Evolutionary conservation across 2,329 filamentous ascomycete genomes (phyloP).

Genomic region (Didymella pinodella): DNA sequence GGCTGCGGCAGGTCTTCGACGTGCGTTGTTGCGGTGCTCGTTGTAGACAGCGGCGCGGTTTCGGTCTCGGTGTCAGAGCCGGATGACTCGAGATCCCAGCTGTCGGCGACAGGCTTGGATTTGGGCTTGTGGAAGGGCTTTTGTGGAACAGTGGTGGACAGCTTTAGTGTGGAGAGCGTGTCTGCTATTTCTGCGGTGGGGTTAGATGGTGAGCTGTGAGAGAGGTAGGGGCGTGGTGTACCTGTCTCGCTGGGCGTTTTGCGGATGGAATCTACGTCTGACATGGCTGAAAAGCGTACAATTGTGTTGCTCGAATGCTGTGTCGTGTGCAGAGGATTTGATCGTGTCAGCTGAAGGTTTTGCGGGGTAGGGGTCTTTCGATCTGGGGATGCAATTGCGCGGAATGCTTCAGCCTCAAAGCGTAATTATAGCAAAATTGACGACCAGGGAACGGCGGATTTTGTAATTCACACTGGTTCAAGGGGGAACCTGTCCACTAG

Average conservation of each 20-base stretch:
- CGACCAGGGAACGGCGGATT: not conserved
- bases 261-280: slow-evolving; percentile 20
- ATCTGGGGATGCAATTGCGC: slow-evolving; percentile 16
- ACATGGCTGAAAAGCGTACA: slow-evolving; percentile 17
- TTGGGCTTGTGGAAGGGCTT: slow-evolving; percentile 46
- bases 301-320: not conserved
- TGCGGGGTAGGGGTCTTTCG: slow-evolving; percentile 19
- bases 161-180: slow-evolving; percentile 49
- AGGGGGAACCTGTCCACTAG: slow-evolving; percentile 7
- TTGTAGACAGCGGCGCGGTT: slow-evolving; percentile 34
- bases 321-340: slow-evolving; percentile 2
- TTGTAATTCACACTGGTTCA: slow-evolving; percentile 11
- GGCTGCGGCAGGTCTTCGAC: slow-evolving; percentile 35
- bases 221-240: not conserved
- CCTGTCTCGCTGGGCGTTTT: slow-evolving; percentile 34
- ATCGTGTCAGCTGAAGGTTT: slow-evolving; percentile 8
- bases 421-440: not conserved
- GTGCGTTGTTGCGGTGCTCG: slow-evolving; percentile 1
- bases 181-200: slow-evolving; percentile 44
- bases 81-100: slow-evolving; percentile 77
- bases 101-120: slow-evolving; percentile 65
- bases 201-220: slow-evolving; percentile 2
- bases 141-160: slow-evolving; percentile 45
- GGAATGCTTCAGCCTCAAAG: slow-evolving; percentile 5
- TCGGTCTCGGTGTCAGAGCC: slow-evolving; percentile 46